Conservation (phyloP, 2,329 filamentous ascomycete genomes). For the Calonectria pseudoturangicola region DNA sequence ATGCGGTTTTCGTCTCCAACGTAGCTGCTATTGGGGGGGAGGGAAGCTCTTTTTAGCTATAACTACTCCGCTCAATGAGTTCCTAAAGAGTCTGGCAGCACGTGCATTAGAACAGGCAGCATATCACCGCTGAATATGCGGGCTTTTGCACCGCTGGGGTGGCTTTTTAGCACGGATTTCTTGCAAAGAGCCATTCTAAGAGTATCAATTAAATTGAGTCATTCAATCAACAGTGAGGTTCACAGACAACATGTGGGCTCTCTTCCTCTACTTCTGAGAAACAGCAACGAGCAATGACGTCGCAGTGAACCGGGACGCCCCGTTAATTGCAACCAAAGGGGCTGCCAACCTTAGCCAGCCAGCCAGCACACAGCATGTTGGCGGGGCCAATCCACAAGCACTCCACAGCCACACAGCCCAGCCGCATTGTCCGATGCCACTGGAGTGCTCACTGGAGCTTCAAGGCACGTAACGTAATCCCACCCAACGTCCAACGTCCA, state of each 20-base stretch:
- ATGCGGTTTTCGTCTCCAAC: not conserved
- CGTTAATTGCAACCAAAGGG: constrained; percentile 42
- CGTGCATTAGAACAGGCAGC: not conserved
- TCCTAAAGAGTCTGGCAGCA: not conserved
- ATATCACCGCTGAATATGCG: not conserved
- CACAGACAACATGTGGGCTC: not conserved
- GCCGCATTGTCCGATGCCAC: constrained; percentile 43
- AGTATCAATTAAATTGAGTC: not conserved
- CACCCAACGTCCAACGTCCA: constrained; percentile 51
- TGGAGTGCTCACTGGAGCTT: constrained; percentile 48
- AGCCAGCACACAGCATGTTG: constrained; percentile 40
- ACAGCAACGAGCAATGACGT: constrained; percentile 31
- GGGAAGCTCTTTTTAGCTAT: not conserved
- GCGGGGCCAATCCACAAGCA: constrained; percentile 47
- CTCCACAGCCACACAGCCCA: constrained; percentile 51
- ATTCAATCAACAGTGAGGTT: not conserved
- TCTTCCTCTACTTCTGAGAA: not conserved
- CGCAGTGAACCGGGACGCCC: constrained; percentile 14
- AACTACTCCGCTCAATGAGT: not conserved
- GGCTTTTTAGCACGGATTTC: not conserved
- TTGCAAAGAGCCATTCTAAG: not conserved
- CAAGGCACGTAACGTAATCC: constrained; percentile 56
- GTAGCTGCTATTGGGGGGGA: not conserved
- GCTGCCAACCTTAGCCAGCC: constrained; percentile 17
- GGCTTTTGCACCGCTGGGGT: not conserved